These are phyloP conservation scores for Torrubiellomyces zombiae DNA, from an alignment of 2,329 filamentous ascomycete genomes.

Conservation along the genomic window DNA sequence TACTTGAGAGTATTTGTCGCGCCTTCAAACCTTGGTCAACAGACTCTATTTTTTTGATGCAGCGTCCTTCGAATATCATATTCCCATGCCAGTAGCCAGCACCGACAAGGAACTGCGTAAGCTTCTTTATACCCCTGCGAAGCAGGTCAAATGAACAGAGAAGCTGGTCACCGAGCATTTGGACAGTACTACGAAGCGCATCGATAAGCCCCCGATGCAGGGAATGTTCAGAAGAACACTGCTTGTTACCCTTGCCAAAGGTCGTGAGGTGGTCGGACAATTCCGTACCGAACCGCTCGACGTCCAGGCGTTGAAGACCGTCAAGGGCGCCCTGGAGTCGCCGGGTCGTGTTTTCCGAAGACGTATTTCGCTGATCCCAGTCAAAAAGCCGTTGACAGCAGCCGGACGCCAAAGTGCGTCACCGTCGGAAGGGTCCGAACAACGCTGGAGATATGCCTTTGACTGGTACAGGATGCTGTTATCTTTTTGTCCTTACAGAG, in stretches of 20 bases:
- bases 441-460: slow-evolving; percentile 1
- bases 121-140: slow-evolving; percentile 9
- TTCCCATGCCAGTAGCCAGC: slow-evolving; percentile 5
- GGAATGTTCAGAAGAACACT: slow-evolving; percentile 12
- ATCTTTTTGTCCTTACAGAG: slow-evolving; percentile 12
- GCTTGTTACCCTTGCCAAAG: slow-evolving; percentile 6
- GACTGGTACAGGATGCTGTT: slow-evolving; percentile 13
- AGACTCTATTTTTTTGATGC: too few relatives aligned
- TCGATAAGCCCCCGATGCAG: slow-evolving; percentile 12
- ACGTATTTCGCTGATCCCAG: neutral
- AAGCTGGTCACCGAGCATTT: slow-evolving; percentile 10
- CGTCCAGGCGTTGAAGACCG: slow-evolving; percentile 1
- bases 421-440: slow-evolving; percentile 1
- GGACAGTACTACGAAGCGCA: slow-evolving; percentile 7
- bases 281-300: slow-evolving; percentile 2
- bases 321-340: neutral
- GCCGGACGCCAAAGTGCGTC: too few relatives aligned
- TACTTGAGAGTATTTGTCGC: too few relatives aligned
- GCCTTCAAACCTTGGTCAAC: too few relatives aligned
- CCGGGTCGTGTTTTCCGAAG: neutral
- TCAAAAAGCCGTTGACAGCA: neutral
- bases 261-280: slow-evolving; percentile 1
- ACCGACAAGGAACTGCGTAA: slow-evolving; percentile 8
- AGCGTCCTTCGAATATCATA: too few relatives aligned
- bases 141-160: slow-evolving; percentile 12